Percentiles rank a stretch among this genome's conserved stretches.
Evolutionary conservation across 2,329 filamentous ascomycete species (phyloP).

Genomic region (Botrytis sinoallii): DNA sequence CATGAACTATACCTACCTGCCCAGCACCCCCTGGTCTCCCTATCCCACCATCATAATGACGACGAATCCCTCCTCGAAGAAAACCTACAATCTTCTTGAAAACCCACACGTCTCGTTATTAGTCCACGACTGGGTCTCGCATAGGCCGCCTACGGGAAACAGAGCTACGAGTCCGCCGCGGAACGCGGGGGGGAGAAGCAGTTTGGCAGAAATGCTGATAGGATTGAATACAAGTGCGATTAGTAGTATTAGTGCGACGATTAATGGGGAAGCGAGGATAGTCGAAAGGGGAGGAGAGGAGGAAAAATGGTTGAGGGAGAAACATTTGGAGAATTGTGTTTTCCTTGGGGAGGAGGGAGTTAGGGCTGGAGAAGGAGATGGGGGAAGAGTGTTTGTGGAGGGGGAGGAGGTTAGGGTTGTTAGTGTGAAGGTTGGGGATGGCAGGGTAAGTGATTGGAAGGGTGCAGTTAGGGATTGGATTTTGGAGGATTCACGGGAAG

Average conservation of each 20-base stretch:
- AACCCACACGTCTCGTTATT: slow-evolving; percentile 89
- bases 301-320: slow-evolving; percentile 77
- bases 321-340: slow-evolving; percentile 89
- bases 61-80: slow-evolving; percentile 73
- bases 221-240: slow-evolving; percentile 89
- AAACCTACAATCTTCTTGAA: slow-evolving; percentile 74
- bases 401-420: slow-evolving; percentile 85
- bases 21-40: slow-evolving; percentile 65
- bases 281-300: slow-evolving; percentile 72
- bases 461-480: slow-evolving; percentile 83
- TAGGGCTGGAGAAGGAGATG: slow-evolving; percentile 46
- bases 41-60: slow-evolving; percentile 94
- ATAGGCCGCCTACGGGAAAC: slow-evolving; percentile 78
- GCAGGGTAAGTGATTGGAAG: slow-evolving; percentile 91
- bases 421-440: slow-evolving; percentile 77
- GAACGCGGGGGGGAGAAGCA: slow-evolving; percentile 64
- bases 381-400: slow-evolving; percentile 66
- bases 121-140: slow-evolving; percentile 98
- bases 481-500: slow-evolving; percentile 22
- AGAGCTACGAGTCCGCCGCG: slow-evolving; percentile 52
- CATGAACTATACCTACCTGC: slow-evolving; percentile 99
- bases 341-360: slow-evolving; percentile 59
- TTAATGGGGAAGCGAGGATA: slow-evolving; percentile 81
- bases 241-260: slow-evolving; percentile 85
- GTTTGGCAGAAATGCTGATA: slow-evolving; percentile 76